phyloP scores from a whole-genome alignment of 163 green algal genomes.

The Scenedesmus sp. region DNA sequence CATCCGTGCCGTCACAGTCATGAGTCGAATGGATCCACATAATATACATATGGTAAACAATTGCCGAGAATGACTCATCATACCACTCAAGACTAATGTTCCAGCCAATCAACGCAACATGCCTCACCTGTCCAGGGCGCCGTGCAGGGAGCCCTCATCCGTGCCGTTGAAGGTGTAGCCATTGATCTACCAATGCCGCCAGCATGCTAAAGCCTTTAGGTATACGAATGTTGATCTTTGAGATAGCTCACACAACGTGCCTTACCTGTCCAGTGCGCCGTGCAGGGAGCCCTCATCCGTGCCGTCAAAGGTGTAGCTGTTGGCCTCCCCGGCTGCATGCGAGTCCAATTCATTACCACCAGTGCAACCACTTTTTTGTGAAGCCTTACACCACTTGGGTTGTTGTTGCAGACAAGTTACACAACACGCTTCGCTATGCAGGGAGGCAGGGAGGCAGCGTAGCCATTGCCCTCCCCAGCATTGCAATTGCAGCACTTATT shows the following conservation, averaged over 20 bases:
- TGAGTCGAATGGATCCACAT: neutral
- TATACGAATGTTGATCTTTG: neutral
- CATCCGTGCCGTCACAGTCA: slow-evolving; percentile 87
- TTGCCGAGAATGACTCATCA: no score
- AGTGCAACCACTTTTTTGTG: no score
- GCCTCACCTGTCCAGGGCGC: neutral
- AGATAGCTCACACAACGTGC: no score
- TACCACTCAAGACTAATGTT: no score
- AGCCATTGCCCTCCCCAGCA: no score
- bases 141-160: slow-evolving; percentile 70
- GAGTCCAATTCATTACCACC: slow-evolving; percentile 81
- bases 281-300: slow-evolving; percentile 73
- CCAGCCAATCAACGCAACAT: no score
- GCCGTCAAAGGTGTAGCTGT: slow-evolving; percentile 93
- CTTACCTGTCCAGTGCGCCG: neutral
- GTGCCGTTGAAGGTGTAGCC: slow-evolving; percentile 93
- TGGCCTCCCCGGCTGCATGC: slow-evolving; percentile 64
- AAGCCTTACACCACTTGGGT: no score
- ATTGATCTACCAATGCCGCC: slow-evolving; percentile 55
- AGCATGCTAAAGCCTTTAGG: neutral
- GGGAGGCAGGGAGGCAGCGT: no score
- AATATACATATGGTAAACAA: neutral
- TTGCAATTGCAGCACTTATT: no score
- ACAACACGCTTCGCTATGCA: no score
- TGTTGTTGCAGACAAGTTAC: no score